A percentile compares a stretch with the other conserved stretches of the same genome.
Evolutionary conservation across 805 yeast species (phyloP).

Genomic region (Hanseniaspora thailandica): DNA sequence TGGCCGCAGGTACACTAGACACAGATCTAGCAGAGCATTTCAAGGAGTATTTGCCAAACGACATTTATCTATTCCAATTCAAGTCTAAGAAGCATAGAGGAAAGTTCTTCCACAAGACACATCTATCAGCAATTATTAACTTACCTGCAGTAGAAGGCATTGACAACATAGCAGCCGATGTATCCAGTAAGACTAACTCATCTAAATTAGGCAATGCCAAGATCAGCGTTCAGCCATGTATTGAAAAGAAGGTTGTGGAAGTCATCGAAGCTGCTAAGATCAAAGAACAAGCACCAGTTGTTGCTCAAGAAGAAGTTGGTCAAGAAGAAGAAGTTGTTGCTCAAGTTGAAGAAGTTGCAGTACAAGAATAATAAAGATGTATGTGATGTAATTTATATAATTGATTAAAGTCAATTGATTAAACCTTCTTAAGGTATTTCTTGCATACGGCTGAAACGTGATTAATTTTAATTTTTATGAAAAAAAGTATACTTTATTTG

Average conservation of each 20-base stretch:
- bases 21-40: slow-evolving; percentile 37
- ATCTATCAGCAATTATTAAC: slow-evolving; percentile 43
- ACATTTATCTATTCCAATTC: slow-evolving; percentile 38
- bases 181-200: slow-evolving; percentile 26
- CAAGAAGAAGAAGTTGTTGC: neutral
- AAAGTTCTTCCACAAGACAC: slow-evolving; percentile 28
- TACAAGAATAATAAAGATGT: neutral
- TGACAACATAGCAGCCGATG: slow-evolving; percentile 23
- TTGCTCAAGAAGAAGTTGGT: neutral
- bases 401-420: no score
- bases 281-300: neutral
- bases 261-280: slow-evolving; percentile 31
- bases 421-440: neutral
- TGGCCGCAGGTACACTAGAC: slow-evolving; percentile 34
- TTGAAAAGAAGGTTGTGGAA: slow-evolving; percentile 34
- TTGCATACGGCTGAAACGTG: neutral
- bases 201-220: slow-evolving; percentile 31
- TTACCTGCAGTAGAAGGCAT: slow-evolving; percentile 35
- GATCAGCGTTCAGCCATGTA: slow-evolving; percentile 33
- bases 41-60: slow-evolving; percentile 35
- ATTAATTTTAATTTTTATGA: no score
- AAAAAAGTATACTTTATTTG: no score
- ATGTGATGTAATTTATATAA: no score
- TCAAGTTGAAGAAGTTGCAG: neutral
- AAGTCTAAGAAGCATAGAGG: slow-evolving; percentile 22